phyloP scores from a whole-genome alignment of 2,329 filamentous ascomycete genomes.

The Gremmenia infestans region DNA sequence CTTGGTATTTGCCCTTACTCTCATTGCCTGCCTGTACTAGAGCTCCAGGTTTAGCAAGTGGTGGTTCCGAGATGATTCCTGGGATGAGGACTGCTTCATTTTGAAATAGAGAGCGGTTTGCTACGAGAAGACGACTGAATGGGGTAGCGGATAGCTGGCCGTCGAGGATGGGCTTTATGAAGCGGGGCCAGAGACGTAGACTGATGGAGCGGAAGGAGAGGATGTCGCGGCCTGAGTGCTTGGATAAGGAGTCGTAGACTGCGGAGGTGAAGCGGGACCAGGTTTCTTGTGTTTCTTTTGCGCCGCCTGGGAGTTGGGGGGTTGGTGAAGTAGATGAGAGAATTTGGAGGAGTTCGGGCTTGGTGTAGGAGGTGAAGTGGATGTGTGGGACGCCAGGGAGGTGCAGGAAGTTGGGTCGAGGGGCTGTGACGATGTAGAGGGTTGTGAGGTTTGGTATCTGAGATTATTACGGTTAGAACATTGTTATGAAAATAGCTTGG shows the following conservation, averaged over 20 bases:
- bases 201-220: slow-evolving; percentile 67
- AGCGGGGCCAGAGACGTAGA: slow-evolving; percentile 75
- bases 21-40: not conserved
- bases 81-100: slow-evolving; percentile 67
- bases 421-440: slow-evolving; percentile 70
- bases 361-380: slow-evolving; percentile 79
- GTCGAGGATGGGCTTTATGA: slow-evolving; percentile 70
- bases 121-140: slow-evolving; percentile 77
- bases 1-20: slow-evolving; percentile 21
- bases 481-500: not conserved
- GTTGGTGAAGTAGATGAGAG: slow-evolving; percentile 51
- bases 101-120: slow-evolving; percentile 64
- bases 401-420: slow-evolving; percentile 65
- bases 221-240: slow-evolving; percentile 75
- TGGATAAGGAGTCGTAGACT: slow-evolving; percentile 81
- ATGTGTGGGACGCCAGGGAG: slow-evolving; percentile 68
- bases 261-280: slow-evolving; percentile 78
- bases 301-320: slow-evolving; percentile 38
- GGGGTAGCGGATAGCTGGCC: slow-evolving; percentile 68
- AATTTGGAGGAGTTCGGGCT: slow-evolving; percentile 73
- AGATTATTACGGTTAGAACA: slow-evolving; percentile 9
- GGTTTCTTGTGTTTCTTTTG: slow-evolving; percentile 57
- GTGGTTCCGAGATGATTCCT: slow-evolving; percentile 44
- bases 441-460: slow-evolving; percentile 76
- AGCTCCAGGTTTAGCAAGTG: slow-evolving; percentile 10